phyloP scores from a whole-genome alignment of 176 grass and related monocot species.

The Ensete ventricosum region DNA sequence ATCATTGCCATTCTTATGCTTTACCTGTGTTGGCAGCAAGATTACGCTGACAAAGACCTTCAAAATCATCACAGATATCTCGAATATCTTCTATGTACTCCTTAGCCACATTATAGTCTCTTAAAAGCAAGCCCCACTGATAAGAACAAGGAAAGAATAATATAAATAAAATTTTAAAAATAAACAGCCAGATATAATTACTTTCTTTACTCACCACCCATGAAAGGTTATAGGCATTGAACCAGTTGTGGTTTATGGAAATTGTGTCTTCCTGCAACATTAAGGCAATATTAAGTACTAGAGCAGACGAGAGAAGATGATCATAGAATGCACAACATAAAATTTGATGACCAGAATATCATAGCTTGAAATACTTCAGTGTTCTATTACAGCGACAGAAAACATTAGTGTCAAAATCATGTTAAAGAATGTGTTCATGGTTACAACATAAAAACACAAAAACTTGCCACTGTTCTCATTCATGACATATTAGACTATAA shows the following conservation, averaged over 20 bases:
- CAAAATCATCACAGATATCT: constrained; percentile 84
- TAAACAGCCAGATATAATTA: background rate
- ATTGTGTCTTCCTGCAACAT: constrained; percentile 72
- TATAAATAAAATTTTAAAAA: background rate
- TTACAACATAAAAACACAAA: background rate
- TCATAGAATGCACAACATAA: background rate
- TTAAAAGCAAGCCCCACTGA: constrained; percentile 84
- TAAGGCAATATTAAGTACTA: background rate
- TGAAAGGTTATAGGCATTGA: constrained; percentile 84
- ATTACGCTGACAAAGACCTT: constrained; percentile 82
- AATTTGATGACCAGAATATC: too few species aligned
- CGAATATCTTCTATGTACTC: constrained; percentile 97
- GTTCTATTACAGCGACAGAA: too few species aligned
- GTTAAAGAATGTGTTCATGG: background rate
- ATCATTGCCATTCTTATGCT: background rate
- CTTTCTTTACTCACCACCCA: constrained; percentile 57
- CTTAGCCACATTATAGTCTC: constrained; percentile 89
- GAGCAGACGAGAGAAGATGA: background rate
- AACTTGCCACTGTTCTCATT: background rate
- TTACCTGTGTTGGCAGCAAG: constrained; percentile 87
- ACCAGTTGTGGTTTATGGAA: constrained; percentile 99
- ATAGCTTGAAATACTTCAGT: too few species aligned
- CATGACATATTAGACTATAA: background rate
- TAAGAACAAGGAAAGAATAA: constrained; percentile 19
- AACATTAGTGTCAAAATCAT: background rate